A percentile compares a stretch with the other conserved stretches of the same genome.
phyloP scores from a whole-genome alignment of 495 filamentous ascomycete genomes.

The Cryomyces antarcticus region DNA sequence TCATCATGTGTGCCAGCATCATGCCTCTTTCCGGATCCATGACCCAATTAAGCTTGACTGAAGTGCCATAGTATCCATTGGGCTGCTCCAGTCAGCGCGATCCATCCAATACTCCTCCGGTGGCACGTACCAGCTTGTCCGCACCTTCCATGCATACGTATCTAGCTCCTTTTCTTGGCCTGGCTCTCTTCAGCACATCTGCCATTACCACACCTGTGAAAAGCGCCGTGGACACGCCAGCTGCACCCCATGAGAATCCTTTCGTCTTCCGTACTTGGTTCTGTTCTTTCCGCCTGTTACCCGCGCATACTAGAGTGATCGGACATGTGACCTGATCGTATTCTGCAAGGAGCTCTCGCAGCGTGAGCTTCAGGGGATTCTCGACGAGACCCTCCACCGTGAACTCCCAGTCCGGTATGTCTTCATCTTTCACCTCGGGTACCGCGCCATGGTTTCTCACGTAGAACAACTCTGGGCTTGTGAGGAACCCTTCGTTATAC shows the following conservation, averaged over 20 bases:
- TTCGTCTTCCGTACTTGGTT: constrained; percentile 83
- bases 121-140: constrained; percentile 43
- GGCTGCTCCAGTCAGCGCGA: constrained; percentile 25
- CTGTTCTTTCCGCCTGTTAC: constrained; percentile 87
- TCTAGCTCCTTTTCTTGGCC: constrained; percentile 46
- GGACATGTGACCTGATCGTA: constrained; percentile 77
- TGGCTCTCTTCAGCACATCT: constrained; percentile 50
- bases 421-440: constrained; percentile 50
- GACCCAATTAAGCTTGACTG: constrained; percentile 71
- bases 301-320: constrained; percentile 81
- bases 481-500: constrained; percentile 75
- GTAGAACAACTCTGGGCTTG: constrained; percentile 81
- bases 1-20: constrained; percentile 86
- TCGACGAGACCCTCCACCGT: constrained; percentile 70
- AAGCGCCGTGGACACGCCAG: constrained; percentile 71
- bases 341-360: constrained; percentile 52
- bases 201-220: constrained; percentile 71
- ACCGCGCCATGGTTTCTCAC: constrained; percentile 91
- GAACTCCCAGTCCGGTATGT: constrained; percentile 66
- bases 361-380: constrained; percentile 48
- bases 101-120: not conserved
- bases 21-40: constrained; percentile 72
- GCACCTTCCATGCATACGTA: constrained; percentile 92
- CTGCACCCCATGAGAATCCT: constrained; percentile 90
- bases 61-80: constrained; percentile 83